Evolutionary conservation across 2,329 filamentous ascomycete genomes (phyloP), one percentile per base, ranked within the genome.

Genomic region (Neonectria coccinea): DNA sequence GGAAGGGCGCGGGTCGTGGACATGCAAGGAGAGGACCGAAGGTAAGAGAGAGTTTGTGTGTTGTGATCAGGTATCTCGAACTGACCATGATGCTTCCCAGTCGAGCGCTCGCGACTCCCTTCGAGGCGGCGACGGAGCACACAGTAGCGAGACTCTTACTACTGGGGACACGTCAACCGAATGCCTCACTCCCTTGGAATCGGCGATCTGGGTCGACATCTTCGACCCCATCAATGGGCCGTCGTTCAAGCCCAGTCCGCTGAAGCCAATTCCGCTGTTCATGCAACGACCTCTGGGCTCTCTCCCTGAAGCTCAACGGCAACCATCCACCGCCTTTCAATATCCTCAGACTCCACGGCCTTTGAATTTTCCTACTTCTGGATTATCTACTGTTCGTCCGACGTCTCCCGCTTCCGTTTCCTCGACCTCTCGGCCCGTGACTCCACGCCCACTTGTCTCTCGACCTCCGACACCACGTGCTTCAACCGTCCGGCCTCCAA

Each of bases 191-290:
- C 69, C 73, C 3, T 67, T 73, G 0, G 70, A 76, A 47, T 77
- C 78, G 3, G 75, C 78, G 1, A 81, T 87, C 6, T 88, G 86
- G 73, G 80, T 88, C 7, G 82, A 83, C 36, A 80, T 85, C 5
- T 75, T 76, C 29, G 81, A 88, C 64, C 85, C 86, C 0, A 64
- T 87, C 11, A 79, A 82, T 14, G 75, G 79, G 10, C 76, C 78
- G 4, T 77, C 82, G 2, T 88, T 87, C 70, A 79, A 77, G 65
- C 83, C 84, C 2, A 81, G 79, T 56, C 80, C 78, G 4, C 79
- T 83, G 11, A 88, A 88, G 65, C 83, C 85, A 1, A 80, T 88
- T 11, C 86, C 86, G 0, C 63, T 68, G 14, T 83, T 81, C 73
- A 85, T 85, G 81, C 79, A 78, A 50, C 64, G 70, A 73, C 31